Base-by-base conservation (phyloP, 2,329 filamentous ascomycete genomes). In the Ceratocystis smalleyi region DNA sequence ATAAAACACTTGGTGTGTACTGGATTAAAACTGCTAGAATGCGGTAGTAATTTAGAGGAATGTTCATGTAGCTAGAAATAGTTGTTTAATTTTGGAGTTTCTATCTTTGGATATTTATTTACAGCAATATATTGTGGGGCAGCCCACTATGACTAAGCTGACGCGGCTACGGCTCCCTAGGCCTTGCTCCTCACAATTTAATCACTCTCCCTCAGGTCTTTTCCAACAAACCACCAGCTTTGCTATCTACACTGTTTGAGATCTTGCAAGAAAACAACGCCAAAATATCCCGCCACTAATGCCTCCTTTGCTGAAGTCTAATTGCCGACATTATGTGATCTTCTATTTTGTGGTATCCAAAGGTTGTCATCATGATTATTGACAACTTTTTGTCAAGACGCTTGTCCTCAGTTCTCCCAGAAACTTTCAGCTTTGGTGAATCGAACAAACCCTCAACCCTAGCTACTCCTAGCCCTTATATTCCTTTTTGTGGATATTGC, bases 371-470 rank as follows among this genome's bases (percentile, higher is more conserved):
- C 2, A 6, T 51, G 47, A 24, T 30, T 10, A n/a, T 57, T 17
- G 54, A 57, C 19, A 30, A n/a, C 7, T 27, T 57, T 32, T 35
- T 32, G 17, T 6, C 3, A 15, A 30, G 32, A 27, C 54, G n/a
- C 19, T 35, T 57, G 54, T 8, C 27, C 30, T 30, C 54, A n/a
- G 54, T 35, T 35, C 35, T 40, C 35, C 1, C 35, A 15, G 35
- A 40, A 40, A 40, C 35, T 4, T 35, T 35, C 32, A 35, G 10
- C 32, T 35, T 35, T 40, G 35, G 35, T 40, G 3, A 40, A 40
- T 40, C 12, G 35, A 40, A 19, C 17, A 49, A 51, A 66, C 57
- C 65, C 62, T 64, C 49, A 27, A 66, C 65, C 65, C 65, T 66
- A 66, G 59, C 17, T n/a, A 32, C n/a, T 17, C 45, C 22, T 54